Evolutionary conservation across 192 early-diverging fungal genomes (phyloP).

Genomic region (Rhizophagus prolifer): DNA sequence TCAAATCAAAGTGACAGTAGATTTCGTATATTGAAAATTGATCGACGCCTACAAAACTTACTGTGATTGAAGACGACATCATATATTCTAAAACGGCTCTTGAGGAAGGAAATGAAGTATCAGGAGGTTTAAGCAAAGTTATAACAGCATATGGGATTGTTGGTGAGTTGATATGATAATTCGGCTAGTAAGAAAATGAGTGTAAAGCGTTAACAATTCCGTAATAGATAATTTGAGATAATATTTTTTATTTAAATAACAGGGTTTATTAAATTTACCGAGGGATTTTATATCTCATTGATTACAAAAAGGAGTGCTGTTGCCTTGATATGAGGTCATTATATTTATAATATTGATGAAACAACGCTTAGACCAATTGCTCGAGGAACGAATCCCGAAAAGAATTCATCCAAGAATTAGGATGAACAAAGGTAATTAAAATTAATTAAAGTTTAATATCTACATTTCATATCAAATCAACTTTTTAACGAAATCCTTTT

Average conservation of each 20-base stretch:
- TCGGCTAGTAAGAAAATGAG: too few relatives aligned
- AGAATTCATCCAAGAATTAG: conserved; percentile 72
- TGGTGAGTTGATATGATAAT: conserved; percentile 45
- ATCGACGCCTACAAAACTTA: conserved; percentile 67
- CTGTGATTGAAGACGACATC: conserved; percentile 77
- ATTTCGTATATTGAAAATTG: conserved; percentile 86
- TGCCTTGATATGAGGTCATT: conserved; percentile 90
- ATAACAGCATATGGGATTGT: conserved; percentile 74
- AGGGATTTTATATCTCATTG: conserved; percentile 88
- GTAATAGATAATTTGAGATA: too few relatives aligned
- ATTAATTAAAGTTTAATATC: not conserved
- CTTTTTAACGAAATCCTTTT: not conserved
- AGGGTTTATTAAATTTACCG: conserved; percentile 90
- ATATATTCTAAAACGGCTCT: conserved; percentile 78
- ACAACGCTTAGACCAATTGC: conserved; percentile 76
- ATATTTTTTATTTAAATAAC: conserved; percentile 1
- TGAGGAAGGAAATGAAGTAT: conserved; percentile 70
- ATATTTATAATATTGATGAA: conserved; percentile 94
- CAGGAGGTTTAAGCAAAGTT: conserved; percentile 72
- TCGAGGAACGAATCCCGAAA: conserved; percentile 58
- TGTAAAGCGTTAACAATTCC: too few relatives aligned
- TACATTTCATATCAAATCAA: not conserved
- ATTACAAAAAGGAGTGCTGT: conserved; percentile 83
- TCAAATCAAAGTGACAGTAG: conserved; percentile 72
- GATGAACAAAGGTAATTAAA: conserved; percentile 60